A percentile compares a stretch with the other conserved stretches of the same genome.
Conservation (phyloP, 495 filamentous ascomycete species). For the Penicillium chermesinum region DNA sequence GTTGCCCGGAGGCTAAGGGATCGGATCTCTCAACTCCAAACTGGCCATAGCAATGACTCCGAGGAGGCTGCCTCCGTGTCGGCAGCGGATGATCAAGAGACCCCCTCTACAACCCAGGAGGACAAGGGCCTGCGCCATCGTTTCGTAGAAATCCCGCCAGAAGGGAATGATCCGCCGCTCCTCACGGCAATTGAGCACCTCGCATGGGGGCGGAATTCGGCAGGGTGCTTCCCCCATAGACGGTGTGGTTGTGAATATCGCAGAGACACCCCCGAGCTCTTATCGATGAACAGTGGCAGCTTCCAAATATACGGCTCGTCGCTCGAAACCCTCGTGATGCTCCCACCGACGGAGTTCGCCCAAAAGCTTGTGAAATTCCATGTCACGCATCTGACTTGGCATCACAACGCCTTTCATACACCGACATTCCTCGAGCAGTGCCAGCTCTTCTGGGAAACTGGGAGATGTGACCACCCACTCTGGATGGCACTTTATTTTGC, state of each 20-base stretch:
- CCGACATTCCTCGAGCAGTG: slow-evolving; percentile 30
- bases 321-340: slow-evolving; percentile 3
- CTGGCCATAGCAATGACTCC: slow-evolving; percentile 3
- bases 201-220: slow-evolving; percentile 29
- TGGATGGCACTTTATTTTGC: slow-evolving; percentile 30
- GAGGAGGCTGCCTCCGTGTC: not conserved
- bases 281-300: slow-evolving; percentile 13
- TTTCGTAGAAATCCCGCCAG: slow-evolving; percentile 10
- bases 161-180: slow-evolving; percentile 20
- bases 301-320: slow-evolving; percentile 14
- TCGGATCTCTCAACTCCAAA: slow-evolving; percentile 22
- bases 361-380: slow-evolving; percentile 27
- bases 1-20: slow-evolving; percentile 14
- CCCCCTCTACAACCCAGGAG: not conserved
- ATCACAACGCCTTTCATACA: slow-evolving; percentile 27
- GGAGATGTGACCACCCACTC: slow-evolving; percentile 25
- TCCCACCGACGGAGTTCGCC: slow-evolving; percentile 13
- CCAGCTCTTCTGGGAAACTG: slow-evolving; percentile 24
- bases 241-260: slow-evolving; percentile 26
- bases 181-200: slow-evolving; percentile 32
- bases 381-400: slow-evolving; percentile 25
- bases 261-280: slow-evolving; percentile 13
- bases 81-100: slow-evolving; percentile 2
- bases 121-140: slow-evolving; percentile 2
- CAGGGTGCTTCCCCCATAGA: slow-evolving; percentile 28